Conservation (phyloP, 2,329 filamentous ascomycete species). For the Monosporascus cannonballus region DNA sequence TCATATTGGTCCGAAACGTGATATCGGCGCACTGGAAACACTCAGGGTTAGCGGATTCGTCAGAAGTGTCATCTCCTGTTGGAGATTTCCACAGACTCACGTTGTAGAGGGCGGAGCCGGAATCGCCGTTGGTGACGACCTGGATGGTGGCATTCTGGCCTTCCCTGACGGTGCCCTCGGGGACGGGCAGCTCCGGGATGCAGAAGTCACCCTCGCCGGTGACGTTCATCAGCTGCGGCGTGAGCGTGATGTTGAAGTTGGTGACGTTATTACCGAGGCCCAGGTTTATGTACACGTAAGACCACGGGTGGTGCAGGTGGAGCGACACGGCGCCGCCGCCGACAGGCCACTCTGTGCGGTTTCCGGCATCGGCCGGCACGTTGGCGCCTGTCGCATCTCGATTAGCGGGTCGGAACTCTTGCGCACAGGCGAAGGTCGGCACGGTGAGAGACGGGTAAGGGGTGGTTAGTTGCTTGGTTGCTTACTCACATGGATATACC, state of each 20-base stretch:
- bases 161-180: slow-evolving; percentile 43
- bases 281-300: slow-evolving; percentile 48
- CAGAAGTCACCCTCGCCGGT: slow-evolving; percentile 61
- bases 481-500: slow-evolving; percentile 42
- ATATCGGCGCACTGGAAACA: slow-evolving; percentile 64
- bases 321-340: slow-evolving; percentile 41
- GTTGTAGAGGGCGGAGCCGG: slow-evolving; percentile 60
- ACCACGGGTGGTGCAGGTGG: slow-evolving; percentile 45
- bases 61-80: slow-evolving; percentile 1
- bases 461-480: background rate
- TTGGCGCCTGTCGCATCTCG: slow-evolving; percentile 34
- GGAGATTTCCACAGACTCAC: slow-evolving; percentile 28
- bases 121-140: slow-evolving; percentile 57
- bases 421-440: background rate
- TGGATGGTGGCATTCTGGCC: slow-evolving; percentile 63
- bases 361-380: slow-evolving; percentile 36
- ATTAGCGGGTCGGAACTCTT: background rate
- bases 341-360: slow-evolving; percentile 49
- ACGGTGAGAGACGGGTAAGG: background rate
- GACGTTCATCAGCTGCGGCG: slow-evolving; percentile 51
- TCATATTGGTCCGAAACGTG: slow-evolving; percentile 50
- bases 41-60: background rate
- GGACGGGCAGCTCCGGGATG: slow-evolving; percentile 51
- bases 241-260: slow-evolving; percentile 65
- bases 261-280: slow-evolving; percentile 44